A percentile compares a stretch with the other conserved stretches of the same genome.
Evolutionary conservation across 202 grass and related monocot species (phyloP).

Genomic region (Hordeum pubiflorum): DNA sequence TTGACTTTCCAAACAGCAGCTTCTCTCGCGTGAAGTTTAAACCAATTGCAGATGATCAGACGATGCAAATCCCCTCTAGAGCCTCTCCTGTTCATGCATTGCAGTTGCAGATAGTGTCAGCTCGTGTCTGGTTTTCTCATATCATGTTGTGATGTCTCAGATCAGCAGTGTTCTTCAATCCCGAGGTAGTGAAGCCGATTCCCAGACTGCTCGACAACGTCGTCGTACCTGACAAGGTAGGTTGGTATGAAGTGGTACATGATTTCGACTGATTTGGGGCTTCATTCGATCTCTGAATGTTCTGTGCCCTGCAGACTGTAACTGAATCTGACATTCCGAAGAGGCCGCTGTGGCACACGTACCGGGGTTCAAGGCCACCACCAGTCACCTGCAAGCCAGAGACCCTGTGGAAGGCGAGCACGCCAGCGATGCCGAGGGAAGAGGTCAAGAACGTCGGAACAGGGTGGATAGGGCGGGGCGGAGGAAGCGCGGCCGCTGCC

Average conservation of each 20-base stretch:
- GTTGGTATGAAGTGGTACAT: neutral
- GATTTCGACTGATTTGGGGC: neutral
- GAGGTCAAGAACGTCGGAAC: conserved; percentile 22
- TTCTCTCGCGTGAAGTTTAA: neutral
- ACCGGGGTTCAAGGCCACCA: neutral
- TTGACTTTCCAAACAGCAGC: too few species aligned
- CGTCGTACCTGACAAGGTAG: conserved; percentile 28
- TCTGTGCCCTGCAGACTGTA: conserved; percentile 13
- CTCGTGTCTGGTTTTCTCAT: neutral
- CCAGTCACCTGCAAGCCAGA: neutral
- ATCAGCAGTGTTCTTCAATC: conserved; percentile 34
- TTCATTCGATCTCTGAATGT: neutral
- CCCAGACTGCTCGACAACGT: conserved; percentile 34
- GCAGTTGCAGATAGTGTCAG: neutral
- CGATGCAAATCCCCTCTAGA: conserved; percentile 18
- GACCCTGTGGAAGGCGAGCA: conserved; percentile 8
- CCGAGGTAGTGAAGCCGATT: neutral
- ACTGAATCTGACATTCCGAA: conserved; percentile 15
- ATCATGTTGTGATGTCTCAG: conserved; percentile 12
- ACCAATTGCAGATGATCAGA: neutral
- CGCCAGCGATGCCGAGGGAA: neutral
- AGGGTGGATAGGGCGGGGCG: neutral
- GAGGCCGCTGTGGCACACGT: conserved; percentile 28
- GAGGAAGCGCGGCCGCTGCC: neutral
- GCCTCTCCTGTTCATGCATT: neutral